A percentile compares a stretch with the other conserved stretches of the same genome.
These are phyloP conservation scores for Myxozyma melibiosi DNA, from an alignment of 805 yeast genomes.

Conservation along the genomic window DNA sequence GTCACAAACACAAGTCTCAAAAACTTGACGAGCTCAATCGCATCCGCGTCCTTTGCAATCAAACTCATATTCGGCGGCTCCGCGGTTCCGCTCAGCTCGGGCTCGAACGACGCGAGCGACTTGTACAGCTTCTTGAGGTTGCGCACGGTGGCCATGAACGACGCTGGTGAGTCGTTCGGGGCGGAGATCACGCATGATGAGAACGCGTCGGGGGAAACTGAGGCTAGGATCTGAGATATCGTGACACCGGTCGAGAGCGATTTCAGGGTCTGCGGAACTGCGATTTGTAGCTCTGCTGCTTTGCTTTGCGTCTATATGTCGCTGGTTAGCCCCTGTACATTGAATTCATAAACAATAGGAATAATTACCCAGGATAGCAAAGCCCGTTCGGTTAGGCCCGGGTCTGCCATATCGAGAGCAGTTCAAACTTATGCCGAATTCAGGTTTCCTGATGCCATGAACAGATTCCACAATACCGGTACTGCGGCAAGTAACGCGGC, in stretches of 20 bases:
- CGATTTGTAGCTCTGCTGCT: neutral
- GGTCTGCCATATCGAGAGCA: neutral
- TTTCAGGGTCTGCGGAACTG: neutral
- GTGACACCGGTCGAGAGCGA: slow-evolving; percentile 19
- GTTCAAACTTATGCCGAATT: neutral
- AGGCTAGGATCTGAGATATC: slow-evolving; percentile 18
- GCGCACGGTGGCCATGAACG: slow-evolving; percentile 26
- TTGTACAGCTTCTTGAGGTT: slow-evolving; percentile 24
- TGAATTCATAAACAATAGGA: no score
- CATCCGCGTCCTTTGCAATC: slow-evolving; percentile 27
- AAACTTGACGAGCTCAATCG: slow-evolving; percentile 17
- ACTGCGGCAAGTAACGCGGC: no score
- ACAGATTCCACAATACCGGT: no score
- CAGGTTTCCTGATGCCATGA: neutral
- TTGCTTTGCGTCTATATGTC: neutral
- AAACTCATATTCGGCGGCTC: slow-evolving; percentile 26
- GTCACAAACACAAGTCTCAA: slow-evolving; percentile 8
- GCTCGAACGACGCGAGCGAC: slow-evolving; percentile 9
- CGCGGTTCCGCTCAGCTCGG: neutral
- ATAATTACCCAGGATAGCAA: slow-evolving; percentile 18
- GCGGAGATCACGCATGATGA: slow-evolving; percentile 5
- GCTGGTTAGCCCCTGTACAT: neutral
- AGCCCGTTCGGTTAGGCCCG: neutral
- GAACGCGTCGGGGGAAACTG: slow-evolving; percentile 12
- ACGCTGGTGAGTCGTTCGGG: neutral